Percentiles rank a stretch among this genome's conserved stretches.
Evolutionary conservation across 1,139 yeast genomes (phyloP).

Genomic region (Hyphopichia buzzinii): DNA sequence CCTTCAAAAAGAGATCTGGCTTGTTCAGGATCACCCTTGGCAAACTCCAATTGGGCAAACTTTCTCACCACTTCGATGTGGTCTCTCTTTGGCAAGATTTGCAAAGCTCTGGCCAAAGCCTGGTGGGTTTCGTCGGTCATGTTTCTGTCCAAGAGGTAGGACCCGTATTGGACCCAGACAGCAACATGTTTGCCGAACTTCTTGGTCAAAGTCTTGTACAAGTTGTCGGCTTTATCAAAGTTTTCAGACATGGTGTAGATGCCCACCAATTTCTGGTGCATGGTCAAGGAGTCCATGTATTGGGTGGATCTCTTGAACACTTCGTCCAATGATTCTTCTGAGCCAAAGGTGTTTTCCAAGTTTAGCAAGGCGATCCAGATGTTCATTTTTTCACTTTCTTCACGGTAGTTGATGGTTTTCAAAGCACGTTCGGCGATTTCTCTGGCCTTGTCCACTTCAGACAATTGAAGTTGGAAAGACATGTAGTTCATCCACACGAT

Average conservation of each 20-base stretch:
- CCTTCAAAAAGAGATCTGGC: constrained; percentile 96
- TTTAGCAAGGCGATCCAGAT: constrained; percentile 95
- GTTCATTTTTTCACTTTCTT: constrained; percentile 89
- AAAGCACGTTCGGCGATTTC: constrained; percentile 91
- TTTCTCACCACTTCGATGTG: constrained; percentile 82
- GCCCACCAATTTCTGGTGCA: constrained; percentile 76
- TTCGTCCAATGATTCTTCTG: constrained; percentile 75
- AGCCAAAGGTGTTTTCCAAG: constrained; percentile 91
- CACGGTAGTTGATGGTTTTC: constrained; percentile 85
- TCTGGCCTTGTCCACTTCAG: constrained; percentile 92
- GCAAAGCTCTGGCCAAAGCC: constrained; percentile 69
- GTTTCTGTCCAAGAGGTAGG: constrained; percentile 63
- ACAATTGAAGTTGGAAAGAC: constrained; percentile 94
- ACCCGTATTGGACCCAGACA: constrained; percentile 80
- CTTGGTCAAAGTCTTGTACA: constrained; percentile 68
- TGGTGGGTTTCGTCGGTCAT: constrained; percentile 63
- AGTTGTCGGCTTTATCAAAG: constrained; percentile 62
- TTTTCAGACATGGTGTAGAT: constrained; percentile 77
- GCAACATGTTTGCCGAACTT: constrained; percentile 72
- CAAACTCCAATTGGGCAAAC: constrained; percentile 85
- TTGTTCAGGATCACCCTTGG: constrained; percentile 87
- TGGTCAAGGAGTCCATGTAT: constrained; percentile 81
- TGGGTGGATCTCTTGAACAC: constrained; percentile 82
- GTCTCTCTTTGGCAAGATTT: constrained; percentile 66
- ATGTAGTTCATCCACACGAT: constrained; percentile 96